Base-by-base conservation (phyloP, 192 early-diverging fungal genomes). In the Backusella luteola region DNA sequence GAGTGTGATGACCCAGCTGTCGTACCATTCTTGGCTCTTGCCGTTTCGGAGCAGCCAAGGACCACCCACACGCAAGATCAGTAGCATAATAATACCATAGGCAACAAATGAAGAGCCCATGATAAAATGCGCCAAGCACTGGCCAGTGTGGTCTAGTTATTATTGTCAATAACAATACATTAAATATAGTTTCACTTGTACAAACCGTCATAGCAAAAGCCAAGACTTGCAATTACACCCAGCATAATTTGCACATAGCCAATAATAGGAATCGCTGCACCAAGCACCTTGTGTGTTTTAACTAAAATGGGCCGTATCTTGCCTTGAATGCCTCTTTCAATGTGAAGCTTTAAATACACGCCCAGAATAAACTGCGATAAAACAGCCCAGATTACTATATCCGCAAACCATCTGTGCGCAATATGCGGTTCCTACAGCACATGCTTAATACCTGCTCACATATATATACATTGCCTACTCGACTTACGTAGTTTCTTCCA, bases 51-150 rank as follows among this genome's bases (percentile, higher is more conserved):
- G 76, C 26, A 92, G 78, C 90, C 90, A 92, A 8, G 87, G 88
- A 2, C 79, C 81, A 19, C 89, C 91, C 32, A 92, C 79, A 15
- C 85, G 87, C 66, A 91, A 66, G 3, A 85, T 80, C 26, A 92
- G 66, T 34, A 92, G 75, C 59, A 90, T 75, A 49, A 88, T 84
- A 9, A 92, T 84, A 66, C 91, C 91, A 78, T 92, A 92, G 14
- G 81, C 89, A 38, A 90, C 79, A 81, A 92, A 92, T 53, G 91
- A 91, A 39, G 88, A 89, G 36, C 91, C 91, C 91, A 92, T 92
- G 71, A 92, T 92, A 73, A 91, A 86, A 75, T 92, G 91, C 3
- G 91, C 91, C 72, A 92, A 76, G 56, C 91, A 92, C 74, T 92
- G 91, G 23, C 90, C 91, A 5, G 84, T 83, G 67, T 84, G 82